phyloP scores from a whole-genome alignment of 2,329 filamentous ascomycete species.

The Stagonosporopsis rhizophila region DNA sequence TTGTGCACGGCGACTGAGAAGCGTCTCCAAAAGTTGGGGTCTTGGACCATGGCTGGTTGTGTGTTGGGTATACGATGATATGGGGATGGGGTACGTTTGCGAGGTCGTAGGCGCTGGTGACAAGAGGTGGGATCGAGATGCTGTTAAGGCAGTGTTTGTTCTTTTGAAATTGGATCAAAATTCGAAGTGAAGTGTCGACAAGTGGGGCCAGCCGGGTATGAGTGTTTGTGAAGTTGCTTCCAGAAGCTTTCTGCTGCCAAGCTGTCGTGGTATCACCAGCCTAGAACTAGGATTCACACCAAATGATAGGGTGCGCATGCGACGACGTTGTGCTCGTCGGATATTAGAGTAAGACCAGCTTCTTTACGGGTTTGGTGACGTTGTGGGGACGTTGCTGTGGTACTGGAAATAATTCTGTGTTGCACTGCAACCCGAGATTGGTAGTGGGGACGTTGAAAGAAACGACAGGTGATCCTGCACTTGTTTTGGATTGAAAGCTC shows the following conservation, averaged over 20 bases:
- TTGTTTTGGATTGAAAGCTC: slow-evolving; percentile 17
- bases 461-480: slow-evolving; percentile 13
- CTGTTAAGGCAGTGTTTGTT: not conserved
- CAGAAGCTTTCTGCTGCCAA: slow-evolving; percentile 5
- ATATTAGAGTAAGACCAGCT: not conserved
- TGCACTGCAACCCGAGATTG: slow-evolving; percentile 27
- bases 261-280: slow-evolving; percentile 14
- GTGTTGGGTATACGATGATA: not conserved
- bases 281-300: slow-evolving; percentile 1
- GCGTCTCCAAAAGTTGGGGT: slow-evolving; percentile 67
- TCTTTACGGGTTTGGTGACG: slow-evolving; percentile 5
- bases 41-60: slow-evolving; percentile 58
- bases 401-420: slow-evolving; percentile 20
- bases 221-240: slow-evolving; percentile 5
- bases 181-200: slow-evolving; percentile 8
- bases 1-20: slow-evolving; percentile 65
- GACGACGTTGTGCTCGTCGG: slow-evolving; percentile 11
- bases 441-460: slow-evolving; percentile 21
- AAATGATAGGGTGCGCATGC: slow-evolving; percentile 1
- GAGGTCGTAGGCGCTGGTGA: not conserved
- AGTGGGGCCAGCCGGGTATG: slow-evolving; percentile 14
- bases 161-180: not conserved
- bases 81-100: too few relatives aligned
- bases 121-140: not conserved
- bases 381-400: slow-evolving; percentile 14